phyloP scores from a whole-genome alignment of 306 rosid genomes.

The Medicago lupulina region DNA sequence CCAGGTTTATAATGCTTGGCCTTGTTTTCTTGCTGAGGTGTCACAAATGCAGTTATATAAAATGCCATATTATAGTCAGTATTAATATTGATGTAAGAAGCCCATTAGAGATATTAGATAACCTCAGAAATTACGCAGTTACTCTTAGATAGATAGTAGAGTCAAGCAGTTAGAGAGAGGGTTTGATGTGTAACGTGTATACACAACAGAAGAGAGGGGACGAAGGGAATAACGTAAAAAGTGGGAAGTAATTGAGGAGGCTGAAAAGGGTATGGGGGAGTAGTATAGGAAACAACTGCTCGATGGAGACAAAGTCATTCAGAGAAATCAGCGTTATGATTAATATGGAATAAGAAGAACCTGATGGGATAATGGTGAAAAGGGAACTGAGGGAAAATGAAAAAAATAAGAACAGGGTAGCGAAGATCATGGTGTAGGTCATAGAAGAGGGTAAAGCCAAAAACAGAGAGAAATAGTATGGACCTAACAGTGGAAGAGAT shows the following conservation, averaged over 20 bases:
- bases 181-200: background rate
- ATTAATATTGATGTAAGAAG: background rate
- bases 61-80: background rate
- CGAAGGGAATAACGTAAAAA: background rate
- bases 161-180: background rate
- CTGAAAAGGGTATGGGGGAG: background rate
- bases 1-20: slow-evolving; percentile 4
- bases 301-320: background rate
- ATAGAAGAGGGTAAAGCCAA: background rate
- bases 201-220: background rate
- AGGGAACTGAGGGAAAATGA: background rate
- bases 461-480: background rate
- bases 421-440: background rate
- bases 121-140: background rate
- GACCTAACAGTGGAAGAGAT: background rate
- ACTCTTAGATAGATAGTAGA: background rate
- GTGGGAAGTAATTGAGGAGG: background rate
- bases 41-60: background rate
- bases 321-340: background rate
- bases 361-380: background rate
- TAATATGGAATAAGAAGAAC: background rate
- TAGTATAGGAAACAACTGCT: background rate
- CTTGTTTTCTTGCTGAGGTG: slow-evolving; percentile 25
- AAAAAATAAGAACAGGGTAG: background rate
- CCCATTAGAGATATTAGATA: background rate